Percentiles rank a stretch among this genome's conserved stretches.
Evolutionary conservation across 2,329 filamentous ascomycete species (phyloP).

Genomic region (Fusarium sp.): DNA sequence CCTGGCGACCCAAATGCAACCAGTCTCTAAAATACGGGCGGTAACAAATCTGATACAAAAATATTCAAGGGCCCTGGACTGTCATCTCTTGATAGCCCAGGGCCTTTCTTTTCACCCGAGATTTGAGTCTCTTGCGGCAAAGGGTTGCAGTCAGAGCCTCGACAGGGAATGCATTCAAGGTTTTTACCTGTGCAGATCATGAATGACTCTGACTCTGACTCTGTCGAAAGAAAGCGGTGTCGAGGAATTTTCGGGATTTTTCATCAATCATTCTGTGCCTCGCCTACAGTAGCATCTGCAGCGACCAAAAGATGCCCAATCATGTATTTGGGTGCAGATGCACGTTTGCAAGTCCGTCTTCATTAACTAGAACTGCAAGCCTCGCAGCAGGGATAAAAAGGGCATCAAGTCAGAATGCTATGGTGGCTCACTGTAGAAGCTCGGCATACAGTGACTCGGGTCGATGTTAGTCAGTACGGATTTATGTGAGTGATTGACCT

Average conservation of each 20-base stretch:
- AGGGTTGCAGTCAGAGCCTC: slow-evolving; percentile 5
- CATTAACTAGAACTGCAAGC: slow-evolving; percentile 25
- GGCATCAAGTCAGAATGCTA: slow-evolving; percentile 25
- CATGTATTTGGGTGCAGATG: slow-evolving; percentile 17
- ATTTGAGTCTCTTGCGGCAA: neutral
- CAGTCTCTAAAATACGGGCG: slow-evolving; percentile 19
- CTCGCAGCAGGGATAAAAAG: slow-evolving; percentile 10
- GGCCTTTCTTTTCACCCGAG: neutral
- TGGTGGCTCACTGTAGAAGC: slow-evolving; percentile 9
- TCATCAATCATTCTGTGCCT: slow-evolving; percentile 15
- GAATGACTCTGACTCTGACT: slow-evolving; percentile 24
- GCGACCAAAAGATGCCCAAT: slow-evolving; percentile 21
- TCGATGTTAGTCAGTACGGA: neutral
- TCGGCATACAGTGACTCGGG: neutral
- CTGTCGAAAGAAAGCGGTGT: slow-evolving; percentile 35
- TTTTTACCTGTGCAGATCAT: slow-evolving; percentile 35
- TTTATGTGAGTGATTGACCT: neutral
- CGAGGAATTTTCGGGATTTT: slow-evolving; percentile 17
- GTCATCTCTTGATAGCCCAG: slow-evolving; percentile 19
- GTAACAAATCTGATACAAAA: slow-evolving; percentile 21
- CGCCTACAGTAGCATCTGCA: slow-evolving; percentile 11
- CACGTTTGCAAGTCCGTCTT: slow-evolving; percentile 24
- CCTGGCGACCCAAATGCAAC: slow-evolving; percentile 14
- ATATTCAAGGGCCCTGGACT: slow-evolving; percentile 23
- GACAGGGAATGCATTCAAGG: slow-evolving; percentile 12